Evolutionary conservation across 306 rosid species (phyloP), one percentile per base, ranked within the genome.

Genomic region (Begonia peltatifolia): DNA sequence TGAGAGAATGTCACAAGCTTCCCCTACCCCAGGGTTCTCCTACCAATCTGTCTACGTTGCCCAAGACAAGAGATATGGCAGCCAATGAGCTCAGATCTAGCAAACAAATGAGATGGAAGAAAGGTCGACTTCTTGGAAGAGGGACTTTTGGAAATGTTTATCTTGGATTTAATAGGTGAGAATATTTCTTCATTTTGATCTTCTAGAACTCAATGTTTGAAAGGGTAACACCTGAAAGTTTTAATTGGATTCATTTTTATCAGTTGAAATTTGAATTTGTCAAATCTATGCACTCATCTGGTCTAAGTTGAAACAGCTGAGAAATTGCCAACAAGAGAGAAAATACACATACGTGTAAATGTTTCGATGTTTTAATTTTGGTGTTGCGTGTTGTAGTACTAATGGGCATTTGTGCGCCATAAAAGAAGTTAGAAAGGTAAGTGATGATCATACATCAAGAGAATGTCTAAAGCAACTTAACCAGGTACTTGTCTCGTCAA

Each of bases 391-490:
- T 66, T 65, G 65, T 69, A 90, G 99, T 69, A 84, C 79, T 73
- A 87, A 82, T 23, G 99, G 99, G 58, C 99, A 90, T 68, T 83
- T 90, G 93, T 90, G 99, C 74, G 99, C 99, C 41, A 86, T 90
- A 54, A 90, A 90, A 69, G 99, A 90, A 78, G 95, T 90, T 63
- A 76, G 75, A 77, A 71, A 76, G 76, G 79, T 78, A 50, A 66
- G 75, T 36, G 99, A 90, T 51, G 99, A 90, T 71, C 84, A 66
- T 47, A 59, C 87, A 30, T 79, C 87, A 9, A 83, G 78, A 74
- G 99, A 90, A 74, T 83, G 95, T 75, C 94, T 90, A 68, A 86
- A 77, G 69, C 99, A 90, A 73, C 88, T 90, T 61, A 78, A 76
- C 66, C 95, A 86, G 86, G 99, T 90, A 17, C 9, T 50, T 30